Evolutionary conservation across 257 asterid genomes (phyloP), one percentile per base, ranked within the genome.

Genomic region (Solanum bukasovii): DNA sequence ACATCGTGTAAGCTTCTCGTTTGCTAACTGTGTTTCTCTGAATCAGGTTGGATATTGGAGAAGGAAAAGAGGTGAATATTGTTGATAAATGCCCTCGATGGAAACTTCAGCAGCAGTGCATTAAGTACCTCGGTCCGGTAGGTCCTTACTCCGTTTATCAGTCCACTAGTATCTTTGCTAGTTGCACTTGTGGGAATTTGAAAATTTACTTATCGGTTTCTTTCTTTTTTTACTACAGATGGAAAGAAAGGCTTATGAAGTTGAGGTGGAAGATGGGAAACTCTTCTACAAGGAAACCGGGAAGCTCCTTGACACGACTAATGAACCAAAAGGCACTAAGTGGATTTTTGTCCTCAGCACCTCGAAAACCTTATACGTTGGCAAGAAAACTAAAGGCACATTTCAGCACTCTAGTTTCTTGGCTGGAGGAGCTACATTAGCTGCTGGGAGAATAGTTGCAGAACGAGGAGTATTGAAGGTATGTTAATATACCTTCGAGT

Each of bases 281-380:
- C 93, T 96, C 67, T 90, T 92, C 42, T 91, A 92, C 90, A 93
- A 89, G 88, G 93, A 93, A 89, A 87, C 94, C 0, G 94, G 96
- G 65, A 95, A 95, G 91, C 87, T 94, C 84, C 85, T 96, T 38
- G 92, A 96, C 90, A 94, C 96, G 59, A 42, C 90, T 7, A 89
- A 89, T 20, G 98, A 91, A 87, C 98, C 95, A 20, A 93, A 93
- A 89, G 96, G 93, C 18, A 84, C 91, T 9, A 97, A 97, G 92
- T 97, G 99, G 99, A 97, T 97, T 37, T 97, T 97, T 83, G 98
- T 97, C 73, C 97, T 97, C 23, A 96, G 99, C 92, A 94, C 99
- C 35, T 92, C 99, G 4, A 92, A 92, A 89, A 91, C 92, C 2
- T 89, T 97, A 87, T 97, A 97, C 35, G 98, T 94, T 1, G 99